Base-by-base conservation (phyloP, 2,329 filamentous ascomycete genomes). In the Fusarium foetens region DNA sequence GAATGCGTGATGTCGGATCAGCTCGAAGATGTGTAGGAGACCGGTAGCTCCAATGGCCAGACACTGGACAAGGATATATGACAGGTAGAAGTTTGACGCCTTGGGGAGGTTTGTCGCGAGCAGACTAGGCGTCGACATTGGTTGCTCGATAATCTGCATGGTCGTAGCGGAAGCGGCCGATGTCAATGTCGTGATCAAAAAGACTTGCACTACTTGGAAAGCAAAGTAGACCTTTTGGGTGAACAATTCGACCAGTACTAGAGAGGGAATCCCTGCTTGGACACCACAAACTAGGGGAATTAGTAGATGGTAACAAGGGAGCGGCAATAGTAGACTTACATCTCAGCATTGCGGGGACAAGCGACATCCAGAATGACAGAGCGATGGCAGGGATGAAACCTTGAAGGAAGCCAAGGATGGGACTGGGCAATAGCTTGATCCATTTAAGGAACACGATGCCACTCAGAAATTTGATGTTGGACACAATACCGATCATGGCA, bases 71-170 rank as follows among this genome's bases (percentile, higher is more conserved):
- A 98, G 90, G 73, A 99, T 97, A 83, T 98, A 99, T 0, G 82
- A 94, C 25, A 98, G 91, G 81, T 98, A 99, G 79, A 98, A 97
- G 83, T 97, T 98, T 68, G 94, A 95, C 0, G 94, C 91, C 62
- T 89, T 91, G 23, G 96, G 96, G 10, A 99, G 86, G 65, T 93
- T 92, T 21, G 86, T 78, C 1, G 94, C 92, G 8, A 97, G 86
- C 42, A 97, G 82, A 1, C 80, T 82, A 0, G 94, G 89, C 11
- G 90, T 88, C 1, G 83, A 82, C 5, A 84, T 80, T 1, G 94
- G 94, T 8, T 94, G 75, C 0, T 90, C 42, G 19, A 90, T 84
- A 52, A 97, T 91, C 25, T 89, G 76, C 29, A 87, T 83, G 4
- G 90, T 86, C 0, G 93, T 90, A 11, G 91, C 88, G 6, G 94